A percentile compares a stretch with the other conserved stretches of the same genome.
phyloP scores from a whole-genome alignment of 495 filamentous ascomycete genomes.

The Terfezia boudieri region DNA sequence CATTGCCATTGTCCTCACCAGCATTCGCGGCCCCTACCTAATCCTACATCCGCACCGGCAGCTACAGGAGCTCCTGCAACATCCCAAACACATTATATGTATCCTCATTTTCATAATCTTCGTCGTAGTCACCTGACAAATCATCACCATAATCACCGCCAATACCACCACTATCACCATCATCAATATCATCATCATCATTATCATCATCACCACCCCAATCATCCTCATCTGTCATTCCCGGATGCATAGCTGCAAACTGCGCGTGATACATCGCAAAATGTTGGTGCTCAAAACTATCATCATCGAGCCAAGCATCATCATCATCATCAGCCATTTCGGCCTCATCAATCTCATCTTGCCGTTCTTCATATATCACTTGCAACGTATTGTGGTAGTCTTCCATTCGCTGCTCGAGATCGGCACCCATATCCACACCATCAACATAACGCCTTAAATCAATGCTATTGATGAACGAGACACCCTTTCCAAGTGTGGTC shows the following conservation, averaged over 20 bases:
- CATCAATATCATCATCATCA: no score
- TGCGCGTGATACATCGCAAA: no score
- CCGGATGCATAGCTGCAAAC: no score
- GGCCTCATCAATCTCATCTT: no score
- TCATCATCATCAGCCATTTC: no score
- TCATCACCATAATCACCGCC: background rate
- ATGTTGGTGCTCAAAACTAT: no score
- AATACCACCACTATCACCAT: no score
- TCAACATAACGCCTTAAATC: background rate
- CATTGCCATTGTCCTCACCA: no score
- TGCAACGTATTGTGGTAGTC: background rate
- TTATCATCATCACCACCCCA: no score
- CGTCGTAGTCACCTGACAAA: constrained; percentile 20
- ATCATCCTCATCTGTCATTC: no score
- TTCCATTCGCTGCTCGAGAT: background rate
- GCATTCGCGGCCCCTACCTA: background rate
- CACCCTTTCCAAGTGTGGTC: background rate
- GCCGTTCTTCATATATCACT: no score
- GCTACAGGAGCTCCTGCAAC: constrained; percentile 21
- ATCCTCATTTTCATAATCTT: constrained; percentile 34
- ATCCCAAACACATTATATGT: constrained; percentile 68
- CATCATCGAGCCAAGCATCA: no score
- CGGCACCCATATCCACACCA: background rate
- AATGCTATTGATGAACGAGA: background rate
- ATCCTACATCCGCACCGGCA: background rate